Conservation (phyloP, 1,284 basidiomycete species). For the Malassezia arunalokei region DNA sequence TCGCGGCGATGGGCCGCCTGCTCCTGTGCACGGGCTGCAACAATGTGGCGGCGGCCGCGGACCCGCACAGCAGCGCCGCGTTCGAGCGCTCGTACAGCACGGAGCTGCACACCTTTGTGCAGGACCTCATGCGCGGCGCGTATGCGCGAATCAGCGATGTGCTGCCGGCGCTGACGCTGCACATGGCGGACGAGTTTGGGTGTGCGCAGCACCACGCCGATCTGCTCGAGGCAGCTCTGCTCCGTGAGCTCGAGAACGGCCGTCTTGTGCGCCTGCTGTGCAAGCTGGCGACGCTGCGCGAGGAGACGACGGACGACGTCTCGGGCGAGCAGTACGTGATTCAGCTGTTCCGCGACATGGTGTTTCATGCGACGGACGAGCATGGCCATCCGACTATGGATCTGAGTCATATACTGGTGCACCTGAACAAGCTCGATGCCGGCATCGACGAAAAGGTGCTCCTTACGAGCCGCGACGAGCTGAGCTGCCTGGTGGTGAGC, state of each 20-base stretch:
- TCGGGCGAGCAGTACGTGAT: slow-evolving; percentile 95
- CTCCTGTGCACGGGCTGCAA: slow-evolving; percentile 68
- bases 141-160: slow-evolving; percentile 50
- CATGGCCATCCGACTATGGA: slow-evolving; percentile 79
- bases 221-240: slow-evolving; percentile 67
- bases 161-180: slow-evolving; percentile 53
- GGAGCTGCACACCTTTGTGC: slow-evolving; percentile 67
- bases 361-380: slow-evolving; percentile 93
- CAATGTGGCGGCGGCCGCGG: slow-evolving; percentile 55
- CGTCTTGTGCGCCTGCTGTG: slow-evolving; percentile 78
- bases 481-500: slow-evolving; percentile 87
- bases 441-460: slow-evolving; percentile 86
- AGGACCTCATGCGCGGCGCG: slow-evolving; percentile 56
- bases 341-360: slow-evolving; percentile 94
- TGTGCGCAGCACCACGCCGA: slow-evolving; percentile 67
- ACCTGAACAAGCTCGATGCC: slow-evolving; percentile 60
- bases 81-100: slow-evolving; percentile 64
- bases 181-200: slow-evolving; percentile 68
- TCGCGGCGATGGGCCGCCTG: slow-evolving; percentile 72
- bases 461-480: slow-evolving; percentile 84
- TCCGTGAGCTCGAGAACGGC: slow-evolving; percentile 89
- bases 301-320: slow-evolving; percentile 93
- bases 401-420: slow-evolving; percentile 44
- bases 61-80: slow-evolving; percentile 57
- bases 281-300: slow-evolving; percentile 97